phyloP scores from a whole-genome alignment of 441 rosid genomes.

The Populus trichocarpa region DNA sequence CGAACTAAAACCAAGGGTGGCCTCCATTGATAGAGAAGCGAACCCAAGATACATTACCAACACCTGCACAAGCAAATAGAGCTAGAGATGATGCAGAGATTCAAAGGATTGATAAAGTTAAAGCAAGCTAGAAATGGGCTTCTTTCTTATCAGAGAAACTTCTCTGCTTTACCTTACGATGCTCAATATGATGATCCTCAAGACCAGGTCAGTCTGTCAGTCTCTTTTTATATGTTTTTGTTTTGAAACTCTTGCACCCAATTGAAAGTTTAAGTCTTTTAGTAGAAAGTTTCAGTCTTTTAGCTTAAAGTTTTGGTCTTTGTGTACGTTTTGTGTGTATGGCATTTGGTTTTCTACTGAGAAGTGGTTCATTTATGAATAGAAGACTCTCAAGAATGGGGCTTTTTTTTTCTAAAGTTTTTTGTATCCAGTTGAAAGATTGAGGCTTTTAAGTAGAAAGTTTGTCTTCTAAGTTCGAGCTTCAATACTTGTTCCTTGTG shows the following conservation, averaged over 20 bases:
- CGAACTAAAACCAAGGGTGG: not conserved
- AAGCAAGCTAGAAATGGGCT: conserved; percentile 39
- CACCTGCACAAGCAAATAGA: not conserved
- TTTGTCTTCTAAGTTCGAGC: not conserved
- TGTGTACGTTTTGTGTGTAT: not conserved
- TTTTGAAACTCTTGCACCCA: not conserved
- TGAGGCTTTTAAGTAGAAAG: not conserved
- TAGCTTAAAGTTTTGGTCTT: not conserved
- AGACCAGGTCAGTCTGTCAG: conserved; percentile 50
- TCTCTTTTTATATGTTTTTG: not conserved
- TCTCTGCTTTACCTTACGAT: conserved; percentile 68
- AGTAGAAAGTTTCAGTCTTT: too few species aligned
- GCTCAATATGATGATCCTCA: conserved; percentile 41
- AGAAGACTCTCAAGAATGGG: conserved; percentile 7
- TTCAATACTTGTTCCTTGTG: not conserved
- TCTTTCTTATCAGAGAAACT: conserved; percentile 35
- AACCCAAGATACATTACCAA: not conserved
- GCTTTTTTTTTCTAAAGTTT: not conserved
- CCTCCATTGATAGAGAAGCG: not conserved
- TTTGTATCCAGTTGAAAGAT: not conserved
- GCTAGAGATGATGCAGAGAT: conserved; percentile 48
- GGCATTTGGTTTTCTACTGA: not conserved
- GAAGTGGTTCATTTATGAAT: not conserved
- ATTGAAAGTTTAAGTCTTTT: not conserved
- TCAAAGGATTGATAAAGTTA: conserved; percentile 42